Evolutionary conservation across 805 yeast genomes (phyloP), one percentile per base, ranked within the genome.

Genomic region (Candida glaebosa): DNA sequence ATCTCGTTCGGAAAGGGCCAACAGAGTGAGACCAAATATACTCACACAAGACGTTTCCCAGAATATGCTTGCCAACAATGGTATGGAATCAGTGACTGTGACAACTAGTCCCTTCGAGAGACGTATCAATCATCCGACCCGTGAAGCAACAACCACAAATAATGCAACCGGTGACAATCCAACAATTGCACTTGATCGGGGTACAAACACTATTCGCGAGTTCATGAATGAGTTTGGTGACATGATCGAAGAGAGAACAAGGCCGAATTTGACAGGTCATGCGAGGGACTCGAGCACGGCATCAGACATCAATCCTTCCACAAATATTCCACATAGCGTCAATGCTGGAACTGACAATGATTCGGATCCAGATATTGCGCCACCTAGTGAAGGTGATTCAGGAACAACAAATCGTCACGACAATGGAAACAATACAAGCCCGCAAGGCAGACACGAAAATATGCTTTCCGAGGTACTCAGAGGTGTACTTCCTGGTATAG

Each of bases 41-140:
- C 51, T 67, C 28, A 65, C 61, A 10, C 68, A 61, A 16, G 72
- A 67, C 33, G 67, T 61, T 15, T 49, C 62, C n/a, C 72, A 63
- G 39, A 62, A 61, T 28, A 57, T 66, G 31, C 32, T 61, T 32
- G 61, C 67, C 6, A 53, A 56, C 28, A 50, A 49, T 19, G 57
- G 57, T 12, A 52, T 54, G 44, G 65, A 57, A 39, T 56, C 44
- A 25, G 43, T 44, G 3, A 43, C 45, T 10, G 40, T 48, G n/a
- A 37, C 48, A 3, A 45, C 45, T 12, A 42, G 41, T 17, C 47
- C 55, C 4, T 38, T 41, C 3, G 44, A 43, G 30, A 39, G 45
- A 10, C 38, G 46, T 25, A 37, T 31, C 15, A 18, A 18, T 17
- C 28, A 30, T 14, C 14, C 38, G 10, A 26, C 37, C 9, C 35